Conservation (phyloP, 805 yeast species). For the Kluyveromyces wickerhamii region DNA sequence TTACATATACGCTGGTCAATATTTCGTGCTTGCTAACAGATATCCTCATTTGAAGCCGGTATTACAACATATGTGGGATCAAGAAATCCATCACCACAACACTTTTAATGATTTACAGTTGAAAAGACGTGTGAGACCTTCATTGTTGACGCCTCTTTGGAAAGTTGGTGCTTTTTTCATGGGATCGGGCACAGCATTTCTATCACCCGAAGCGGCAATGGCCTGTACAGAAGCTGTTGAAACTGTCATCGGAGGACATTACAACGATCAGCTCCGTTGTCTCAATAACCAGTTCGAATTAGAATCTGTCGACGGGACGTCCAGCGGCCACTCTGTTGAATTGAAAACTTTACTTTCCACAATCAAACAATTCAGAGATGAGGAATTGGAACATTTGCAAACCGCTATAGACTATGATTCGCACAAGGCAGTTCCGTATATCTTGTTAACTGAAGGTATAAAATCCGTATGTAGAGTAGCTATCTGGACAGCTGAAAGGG, state of each 20-base stretch:
- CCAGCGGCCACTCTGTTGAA: slow-evolving; percentile 38
- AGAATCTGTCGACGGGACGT: slow-evolving; percentile 27
- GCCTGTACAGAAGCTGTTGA: slow-evolving; percentile 99
- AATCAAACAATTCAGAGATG: slow-evolving; percentile 78
- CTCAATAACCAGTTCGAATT: slow-evolving; percentile 59
- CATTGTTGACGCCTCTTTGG: slow-evolving; percentile 89
- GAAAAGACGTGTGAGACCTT: slow-evolving; percentile 79
- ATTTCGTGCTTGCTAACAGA: slow-evolving; percentile 58
- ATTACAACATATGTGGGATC: slow-evolving; percentile 96
- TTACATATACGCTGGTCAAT: slow-evolving; percentile 88
- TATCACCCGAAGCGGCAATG: slow-evolving; percentile 96
- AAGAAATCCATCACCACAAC: slow-evolving; percentile 82
- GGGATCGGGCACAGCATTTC: slow-evolving; percentile 79
- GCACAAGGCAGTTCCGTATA: slow-evolving; percentile 86
- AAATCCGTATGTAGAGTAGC: slow-evolving; percentile 81
- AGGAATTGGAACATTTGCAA: slow-evolving; percentile 89
- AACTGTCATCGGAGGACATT: slow-evolving; percentile 95
- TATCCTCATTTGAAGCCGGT: slow-evolving; percentile 72
- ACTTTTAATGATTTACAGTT: slow-evolving; percentile 76
- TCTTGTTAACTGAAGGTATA: slow-evolving; percentile 79
- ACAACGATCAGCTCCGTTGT: slow-evolving; percentile 79
- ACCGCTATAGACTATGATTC: slow-evolving; percentile 92
- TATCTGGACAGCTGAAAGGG: slow-evolving; percentile 81
- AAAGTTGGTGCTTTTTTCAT: slow-evolving; percentile 79
- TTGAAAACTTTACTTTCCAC: slow-evolving; percentile 47